Evolutionary conservation across 805 yeast genomes (phyloP).

Genomic region (Kuraishia ogatae): DNA sequence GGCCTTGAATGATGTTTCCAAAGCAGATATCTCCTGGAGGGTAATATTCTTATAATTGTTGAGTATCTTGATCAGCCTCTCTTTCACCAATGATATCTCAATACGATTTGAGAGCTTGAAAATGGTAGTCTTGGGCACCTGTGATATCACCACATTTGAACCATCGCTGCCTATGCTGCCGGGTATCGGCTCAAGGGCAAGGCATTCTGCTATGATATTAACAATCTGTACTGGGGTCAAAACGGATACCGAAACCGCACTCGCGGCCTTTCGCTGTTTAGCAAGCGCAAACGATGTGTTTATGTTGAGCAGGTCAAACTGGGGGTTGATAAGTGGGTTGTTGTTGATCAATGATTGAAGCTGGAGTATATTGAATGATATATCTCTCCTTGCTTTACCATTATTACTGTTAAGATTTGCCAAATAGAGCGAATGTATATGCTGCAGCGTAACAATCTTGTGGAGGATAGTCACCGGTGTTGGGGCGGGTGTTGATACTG

Average conservation of each 20-base stretch:
- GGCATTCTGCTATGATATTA: conserved; percentile 25
- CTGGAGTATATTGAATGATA: conserved; percentile 26
- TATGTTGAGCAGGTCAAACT: conserved; percentile 23
- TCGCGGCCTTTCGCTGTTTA: conserved; percentile 13
- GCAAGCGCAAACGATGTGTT: conserved; percentile 16
- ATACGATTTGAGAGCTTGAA: conserved; percentile 22
- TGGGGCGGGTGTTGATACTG: conserved; percentile 12
- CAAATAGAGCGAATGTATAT: conserved; percentile 24
- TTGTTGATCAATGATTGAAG: conserved; percentile 26
- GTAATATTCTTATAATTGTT: conserved; percentile 24
- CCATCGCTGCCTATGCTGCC: conserved; percentile 11
- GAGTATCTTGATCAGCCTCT: conserved; percentile 22
- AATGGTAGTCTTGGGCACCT: conserved; percentile 23
- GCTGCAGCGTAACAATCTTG: conserved; percentile 27
- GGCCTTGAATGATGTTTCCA: conserved; percentile 26
- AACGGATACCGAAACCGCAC: conserved; percentile 7
- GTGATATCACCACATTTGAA: conserved; percentile 17
- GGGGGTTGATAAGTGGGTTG: conserved; percentile 25
- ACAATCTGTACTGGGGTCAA: conserved; percentile 25
- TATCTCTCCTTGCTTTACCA: conserved; percentile 19
- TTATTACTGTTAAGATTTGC: conserved; percentile 22
- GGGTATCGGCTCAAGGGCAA: conserved; percentile 15
- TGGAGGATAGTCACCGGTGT: conserved; percentile 21
- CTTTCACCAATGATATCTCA: conserved; percentile 22
- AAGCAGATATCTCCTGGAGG: conserved; percentile 25